Evolutionary conservation across 208 protist species (phyloP).

Genomic region (Kentomonas sorsogonicus): DNA sequence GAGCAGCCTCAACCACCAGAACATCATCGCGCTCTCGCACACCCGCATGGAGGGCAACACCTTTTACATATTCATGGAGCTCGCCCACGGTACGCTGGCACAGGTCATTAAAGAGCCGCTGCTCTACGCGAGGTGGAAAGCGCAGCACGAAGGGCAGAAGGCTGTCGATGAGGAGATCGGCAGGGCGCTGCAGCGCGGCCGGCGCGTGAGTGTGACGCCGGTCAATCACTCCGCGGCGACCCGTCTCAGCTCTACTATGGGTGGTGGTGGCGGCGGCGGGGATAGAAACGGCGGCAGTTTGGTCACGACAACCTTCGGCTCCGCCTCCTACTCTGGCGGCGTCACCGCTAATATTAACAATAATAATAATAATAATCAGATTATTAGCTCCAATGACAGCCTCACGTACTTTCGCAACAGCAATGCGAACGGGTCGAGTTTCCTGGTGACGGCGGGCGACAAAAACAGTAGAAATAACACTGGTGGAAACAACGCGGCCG

Average conservation of each 20-base stretch:
- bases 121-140: too few species aligned
- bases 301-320: too few species aligned
- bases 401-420: too few species aligned
- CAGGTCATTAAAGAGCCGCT: constrained; percentile 27
- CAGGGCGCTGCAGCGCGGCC: too few species aligned
- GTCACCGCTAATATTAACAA: too few species aligned
- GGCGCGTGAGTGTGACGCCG: too few species aligned
- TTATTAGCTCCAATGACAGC: too few species aligned
- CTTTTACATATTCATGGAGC: constrained; percentile 82
- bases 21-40: constrained; percentile 75
- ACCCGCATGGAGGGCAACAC: constrained; percentile 52
- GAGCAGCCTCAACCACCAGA: constrained; percentile 63
- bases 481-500: constrained; percentile 1
- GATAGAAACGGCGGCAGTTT: constrained; percentile 4
- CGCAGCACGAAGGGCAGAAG: constrained; percentile 10
- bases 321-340: too few species aligned
- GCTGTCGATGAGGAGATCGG: constrained; percentile 1
- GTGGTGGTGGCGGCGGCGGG: constrained; percentile 3
- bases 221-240: too few species aligned
- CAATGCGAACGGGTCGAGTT: background rate
- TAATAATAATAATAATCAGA: too few species aligned
- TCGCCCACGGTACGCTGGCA: constrained; percentile 51
- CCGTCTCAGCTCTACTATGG: too few species aligned
- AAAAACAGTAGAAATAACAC: background rate
- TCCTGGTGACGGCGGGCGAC: too few species aligned